These are phyloP conservation scores for Talaromyces sp. DNA, from an alignment of 2,329 filamentous ascomycete genomes.

Conservation along the genomic window DNA sequence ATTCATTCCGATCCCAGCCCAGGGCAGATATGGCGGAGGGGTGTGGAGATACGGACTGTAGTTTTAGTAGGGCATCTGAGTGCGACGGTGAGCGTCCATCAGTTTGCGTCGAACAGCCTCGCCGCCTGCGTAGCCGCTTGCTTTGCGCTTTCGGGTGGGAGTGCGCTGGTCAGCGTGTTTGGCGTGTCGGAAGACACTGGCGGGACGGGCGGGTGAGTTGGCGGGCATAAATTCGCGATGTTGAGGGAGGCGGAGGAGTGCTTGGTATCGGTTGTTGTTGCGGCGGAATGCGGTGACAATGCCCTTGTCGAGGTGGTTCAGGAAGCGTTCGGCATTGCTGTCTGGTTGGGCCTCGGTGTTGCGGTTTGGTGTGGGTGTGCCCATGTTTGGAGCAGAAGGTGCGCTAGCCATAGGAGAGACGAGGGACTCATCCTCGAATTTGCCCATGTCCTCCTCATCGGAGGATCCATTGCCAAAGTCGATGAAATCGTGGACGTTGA, in stretches of 20 bases:
- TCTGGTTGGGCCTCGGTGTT: constrained; percentile 32
- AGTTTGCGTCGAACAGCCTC: constrained; percentile 49
- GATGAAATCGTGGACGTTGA: constrained; percentile 72
- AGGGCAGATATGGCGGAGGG: neutral
- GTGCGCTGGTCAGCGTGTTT: constrained; percentile 43
- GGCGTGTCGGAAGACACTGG: constrained; percentile 48
- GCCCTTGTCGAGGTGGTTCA: constrained; percentile 70
- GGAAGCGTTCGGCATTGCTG: constrained; percentile 53
- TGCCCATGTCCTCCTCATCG: constrained; percentile 56
- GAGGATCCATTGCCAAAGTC: constrained; percentile 64
- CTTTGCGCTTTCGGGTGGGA: constrained; percentile 45
- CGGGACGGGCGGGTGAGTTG: constrained; percentile 45
- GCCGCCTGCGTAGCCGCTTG: constrained; percentile 40
- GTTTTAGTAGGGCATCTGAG: constrained; percentile 40
- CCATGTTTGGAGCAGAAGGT: constrained; percentile 35
- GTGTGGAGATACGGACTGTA: neutral
- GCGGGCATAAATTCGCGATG: constrained; percentile 50
- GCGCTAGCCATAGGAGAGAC: constrained; percentile 52
- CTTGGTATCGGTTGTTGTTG: constrained; percentile 55
- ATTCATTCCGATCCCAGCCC: constrained; percentile 1
- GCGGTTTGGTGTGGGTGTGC: constrained; percentile 42
- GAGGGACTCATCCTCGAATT: constrained; percentile 49
- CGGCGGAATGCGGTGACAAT: constrained; percentile 77
- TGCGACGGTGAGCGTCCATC: constrained; percentile 46
- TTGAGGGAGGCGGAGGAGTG: constrained; percentile 52